Evolutionary conservation across 345 rosid species (phyloP), one percentile per base, ranked within the genome.

Genomic region (Crucihimalaya himalaica): DNA sequence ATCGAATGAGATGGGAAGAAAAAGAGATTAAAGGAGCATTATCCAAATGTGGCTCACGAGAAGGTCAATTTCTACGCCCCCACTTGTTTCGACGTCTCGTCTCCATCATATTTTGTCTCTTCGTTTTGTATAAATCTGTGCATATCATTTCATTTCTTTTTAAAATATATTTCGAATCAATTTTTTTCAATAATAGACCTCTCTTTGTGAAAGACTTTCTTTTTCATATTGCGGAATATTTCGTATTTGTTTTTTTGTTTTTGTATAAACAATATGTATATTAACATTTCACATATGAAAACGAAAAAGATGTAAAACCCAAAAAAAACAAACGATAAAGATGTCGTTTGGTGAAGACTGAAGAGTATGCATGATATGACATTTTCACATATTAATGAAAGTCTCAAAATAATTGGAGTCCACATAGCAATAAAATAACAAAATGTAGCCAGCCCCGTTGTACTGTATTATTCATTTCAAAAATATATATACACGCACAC

Each of bases 61-160:
- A 64, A 77, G 62, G 80, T 77, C 76, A 64, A 64, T 65, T 31
- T 64, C 76, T 35, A 19, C 66, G 66, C 74, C 75, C 79, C 76
- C 80, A 70, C 76, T 77, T 48, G 72, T 76, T 70, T 77, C 76
- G n/a, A 71, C 80, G 80, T 71, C 80, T 14, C 3, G 77, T 77
- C 80, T 58, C 63, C 62, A 65, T 77, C 77, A 65, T 29, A 50
- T 69, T 63, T 71, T 64, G 62, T 64, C 55, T 64, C 15, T 71
- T 64, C 65, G 40, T 57, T 58, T 71, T 58, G 43, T 65, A 50
- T 64, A 64, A 64, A 58, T 77, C 76, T 50, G 19, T 65, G 6
- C 54, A 50, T 77, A 71, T 77, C 68, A 64, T 65, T 20, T 64
- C 16, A 57, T n/a, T 63, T 63, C n/a, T 32, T 23, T 12, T 20